Evolutionary conservation across 257 asterid genomes (phyloP).

Genomic region (Solanum medicagineum): DNA sequence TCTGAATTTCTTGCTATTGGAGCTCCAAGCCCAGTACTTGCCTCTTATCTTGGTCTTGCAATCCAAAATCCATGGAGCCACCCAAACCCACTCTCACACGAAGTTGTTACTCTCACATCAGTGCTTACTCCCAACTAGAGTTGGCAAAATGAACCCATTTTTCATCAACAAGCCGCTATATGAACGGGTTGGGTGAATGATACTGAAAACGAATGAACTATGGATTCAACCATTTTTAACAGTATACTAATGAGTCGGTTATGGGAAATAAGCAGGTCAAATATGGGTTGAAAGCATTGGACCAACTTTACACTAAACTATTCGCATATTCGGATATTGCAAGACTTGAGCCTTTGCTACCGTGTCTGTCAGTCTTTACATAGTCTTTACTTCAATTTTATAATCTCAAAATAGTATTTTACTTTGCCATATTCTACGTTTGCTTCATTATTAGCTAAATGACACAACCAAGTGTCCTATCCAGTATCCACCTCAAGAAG

Average conservation of each 20-base stretch:
- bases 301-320: neutral
- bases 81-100: neutral
- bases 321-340: neutral
- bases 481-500: too few relatives aligned
- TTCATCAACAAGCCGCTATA: neutral
- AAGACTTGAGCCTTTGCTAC: neutral
- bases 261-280: neutral
- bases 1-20: neutral
- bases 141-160: neutral
- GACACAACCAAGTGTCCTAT: too few relatives aligned
- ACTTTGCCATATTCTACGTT: too few relatives aligned
- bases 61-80: neutral
- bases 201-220: neutral
- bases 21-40: neutral
- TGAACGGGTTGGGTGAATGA: neutral
- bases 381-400: too few relatives aligned
- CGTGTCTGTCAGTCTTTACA: too few relatives aligned
- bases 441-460: too few relatives aligned
- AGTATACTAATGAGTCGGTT: neutral
- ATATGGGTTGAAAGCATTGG: neutral
- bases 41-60: neutral
- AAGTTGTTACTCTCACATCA: neutral
- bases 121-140: neutral
- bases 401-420: too few relatives aligned
- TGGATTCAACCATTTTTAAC: neutral